phyloP scores from a whole-genome alignment of 345 rosid genomes.

The Odontarrhena argentea region DNA sequence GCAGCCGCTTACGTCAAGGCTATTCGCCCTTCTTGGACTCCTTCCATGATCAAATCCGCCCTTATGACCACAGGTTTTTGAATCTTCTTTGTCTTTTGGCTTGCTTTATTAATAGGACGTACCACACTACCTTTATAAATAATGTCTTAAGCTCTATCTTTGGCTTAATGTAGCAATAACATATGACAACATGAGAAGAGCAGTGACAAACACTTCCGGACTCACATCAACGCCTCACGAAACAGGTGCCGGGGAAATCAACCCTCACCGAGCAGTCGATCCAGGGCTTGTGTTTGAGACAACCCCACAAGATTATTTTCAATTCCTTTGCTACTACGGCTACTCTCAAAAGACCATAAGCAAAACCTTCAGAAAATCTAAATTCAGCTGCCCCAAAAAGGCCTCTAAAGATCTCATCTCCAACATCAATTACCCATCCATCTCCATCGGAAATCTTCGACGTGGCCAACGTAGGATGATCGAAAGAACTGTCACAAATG shows the following conservation, averaged over 20 bases:
- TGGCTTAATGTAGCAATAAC: slow-evolving; percentile 51
- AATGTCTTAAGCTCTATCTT: background rate
- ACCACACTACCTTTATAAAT: too few relatives aligned
- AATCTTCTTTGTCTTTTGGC: background rate
- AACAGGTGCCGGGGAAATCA: slow-evolving; percentile 70
- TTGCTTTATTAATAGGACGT: background rate
- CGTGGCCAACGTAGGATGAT: slow-evolving; percentile 39
- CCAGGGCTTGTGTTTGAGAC: slow-evolving; percentile 79
- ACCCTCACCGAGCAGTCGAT: slow-evolving; percentile 58
- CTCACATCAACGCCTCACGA: slow-evolving; percentile 60
- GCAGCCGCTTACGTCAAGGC: slow-evolving; percentile 69
- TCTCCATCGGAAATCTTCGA: slow-evolving; percentile 59
- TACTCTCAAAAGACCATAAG: slow-evolving; percentile 53
- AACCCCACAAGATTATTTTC: slow-evolving; percentile 53
- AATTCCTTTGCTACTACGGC: slow-evolving; percentile 62
- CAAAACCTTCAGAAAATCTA: slow-evolving; percentile 45
- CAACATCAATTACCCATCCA: slow-evolving; percentile 72
- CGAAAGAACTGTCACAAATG: slow-evolving; percentile 60
- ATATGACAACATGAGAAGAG: slow-evolving; percentile 51
- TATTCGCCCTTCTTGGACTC: slow-evolving; percentile 53
- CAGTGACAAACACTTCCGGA: slow-evolving; percentile 51
- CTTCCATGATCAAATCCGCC: slow-evolving; percentile 77
- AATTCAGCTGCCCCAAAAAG: slow-evolving; percentile 55
- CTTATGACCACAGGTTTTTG: slow-evolving; percentile 70
- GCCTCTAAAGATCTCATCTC: slow-evolving; percentile 51